These are phyloP conservation scores for Lecanicillium sp. DNA, from an alignment of 2,329 filamentous ascomycete species.

Conservation along the genomic window DNA sequence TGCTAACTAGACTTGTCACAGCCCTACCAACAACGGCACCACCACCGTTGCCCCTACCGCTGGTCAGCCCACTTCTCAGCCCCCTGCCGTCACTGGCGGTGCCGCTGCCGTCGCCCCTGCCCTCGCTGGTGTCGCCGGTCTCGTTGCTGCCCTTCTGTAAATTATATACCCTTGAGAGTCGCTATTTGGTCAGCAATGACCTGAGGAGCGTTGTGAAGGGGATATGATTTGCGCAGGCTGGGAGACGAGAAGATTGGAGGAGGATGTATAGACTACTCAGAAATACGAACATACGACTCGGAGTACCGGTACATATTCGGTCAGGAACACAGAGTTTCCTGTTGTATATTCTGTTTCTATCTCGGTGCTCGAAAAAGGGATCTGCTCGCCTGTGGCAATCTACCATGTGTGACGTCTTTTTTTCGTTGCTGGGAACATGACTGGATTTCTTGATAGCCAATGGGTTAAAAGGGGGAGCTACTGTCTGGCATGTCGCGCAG, in stretches of 20 bases:
- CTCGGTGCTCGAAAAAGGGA: conserved; percentile 4
- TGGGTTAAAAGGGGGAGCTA: neutral
- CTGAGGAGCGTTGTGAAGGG: conserved; percentile 24
- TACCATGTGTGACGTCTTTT: conserved; percentile 4
- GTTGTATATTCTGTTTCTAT: conserved; percentile 10
- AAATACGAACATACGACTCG: conserved; percentile 27
- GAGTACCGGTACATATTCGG: conserved; percentile 18
- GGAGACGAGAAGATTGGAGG: conserved; percentile 16
- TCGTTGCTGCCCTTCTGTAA: conserved; percentile 53
- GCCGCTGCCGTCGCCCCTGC: conserved; percentile 49
- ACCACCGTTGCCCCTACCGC: conserved; percentile 18
- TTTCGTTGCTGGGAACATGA: conserved; percentile 4
- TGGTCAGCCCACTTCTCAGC: conserved; percentile 14
- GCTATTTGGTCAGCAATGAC: conserved; percentile 29
- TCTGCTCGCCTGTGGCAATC: conserved; percentile 1
- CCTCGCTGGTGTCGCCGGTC: conserved; percentile 51
- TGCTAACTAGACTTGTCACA: conserved; percentile 16
- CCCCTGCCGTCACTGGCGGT: conserved; percentile 35
- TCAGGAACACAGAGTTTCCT: conserved; percentile 6
- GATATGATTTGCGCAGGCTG: conserved; percentile 20
- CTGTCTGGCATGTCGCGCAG: too few relatives aligned
- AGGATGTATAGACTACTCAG: conserved; percentile 27
- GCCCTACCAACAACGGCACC: conserved; percentile 26
- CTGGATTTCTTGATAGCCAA: conserved; percentile 7
- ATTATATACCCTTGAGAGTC: conserved; percentile 28